A percentile compares a stretch with the other conserved stretches of the same genome.
These are phyloP conservation scores for Martiniozyma abietophila DNA, from an alignment of 805 yeast species.

Conservation along the genomic window DNA sequence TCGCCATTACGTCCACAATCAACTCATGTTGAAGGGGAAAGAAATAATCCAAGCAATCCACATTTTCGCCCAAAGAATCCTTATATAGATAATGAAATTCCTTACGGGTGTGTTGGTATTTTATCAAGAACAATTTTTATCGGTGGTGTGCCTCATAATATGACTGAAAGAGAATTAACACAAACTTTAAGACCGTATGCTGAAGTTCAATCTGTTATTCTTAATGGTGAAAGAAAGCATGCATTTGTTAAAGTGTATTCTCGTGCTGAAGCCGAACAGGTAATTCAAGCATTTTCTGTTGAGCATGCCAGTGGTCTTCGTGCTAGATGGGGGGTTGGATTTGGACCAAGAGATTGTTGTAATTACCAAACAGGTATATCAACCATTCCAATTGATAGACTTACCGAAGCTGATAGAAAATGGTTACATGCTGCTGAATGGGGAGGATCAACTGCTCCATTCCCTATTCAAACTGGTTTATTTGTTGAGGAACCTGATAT, in stretches of 20 bases:
- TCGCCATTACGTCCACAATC: constrained; percentile 35
- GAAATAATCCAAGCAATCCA: constrained; percentile 60
- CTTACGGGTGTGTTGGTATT: constrained; percentile 74
- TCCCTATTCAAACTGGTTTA: constrained; percentile 66
- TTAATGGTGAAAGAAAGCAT: constrained; percentile 84
- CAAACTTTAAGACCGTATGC: constrained; percentile 74
- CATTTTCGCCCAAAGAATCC: constrained; percentile 72
- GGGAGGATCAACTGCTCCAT: constrained; percentile 91
- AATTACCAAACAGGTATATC: constrained; percentile 88
- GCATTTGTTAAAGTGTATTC: constrained; percentile 94
- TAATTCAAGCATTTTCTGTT: constrained; percentile 54
- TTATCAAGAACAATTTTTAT: constrained; percentile 84
- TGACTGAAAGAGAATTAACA: constrained; percentile 68
- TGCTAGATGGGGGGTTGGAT: constrained; percentile 98
- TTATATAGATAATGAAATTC: constrained; percentile 58
- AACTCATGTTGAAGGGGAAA: constrained; percentile 41
- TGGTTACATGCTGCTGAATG: constrained; percentile 90
- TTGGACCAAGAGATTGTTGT: constrained; percentile 97
- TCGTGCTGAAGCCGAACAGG: constrained; percentile 82
- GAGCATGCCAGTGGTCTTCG: constrained; percentile 63
- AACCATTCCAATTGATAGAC: constrained; percentile 73
- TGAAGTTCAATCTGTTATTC: constrained; percentile 82
- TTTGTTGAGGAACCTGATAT: constrained; percentile 96
- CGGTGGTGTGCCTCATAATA: constrained; percentile 83
- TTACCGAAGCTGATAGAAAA: constrained; percentile 87